Percentiles rank a stretch among this genome's conserved stretches.
Evolutionary conservation across 140 eudicot species (phyloP).

Genomic region (Stevia rebaudiana): DNA sequence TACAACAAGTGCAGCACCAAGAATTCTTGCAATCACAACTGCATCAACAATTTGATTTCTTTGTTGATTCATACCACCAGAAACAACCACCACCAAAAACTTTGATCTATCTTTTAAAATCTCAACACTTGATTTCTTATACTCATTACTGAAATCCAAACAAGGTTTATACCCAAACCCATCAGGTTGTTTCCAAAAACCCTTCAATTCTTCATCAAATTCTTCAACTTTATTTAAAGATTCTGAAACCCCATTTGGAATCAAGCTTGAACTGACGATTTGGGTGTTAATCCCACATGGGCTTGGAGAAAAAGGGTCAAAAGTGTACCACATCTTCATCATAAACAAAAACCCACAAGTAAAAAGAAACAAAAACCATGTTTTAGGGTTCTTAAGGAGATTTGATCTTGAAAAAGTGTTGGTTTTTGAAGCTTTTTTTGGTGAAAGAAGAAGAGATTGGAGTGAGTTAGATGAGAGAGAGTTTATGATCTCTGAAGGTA

Average conservation of each 20-base stretch:
- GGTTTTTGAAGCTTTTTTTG: slow-evolving; percentile 50
- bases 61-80: slow-evolving; percentile 98
- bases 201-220: slow-evolving; percentile 30
- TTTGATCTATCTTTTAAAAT: slow-evolving; percentile 54
- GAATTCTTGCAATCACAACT: slow-evolving; percentile 96
- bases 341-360: slow-evolving; percentile 40
- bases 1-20: slow-evolving; percentile 94
- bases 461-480: slow-evolving; percentile 77
- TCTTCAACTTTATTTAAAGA: slow-evolving; percentile 22
- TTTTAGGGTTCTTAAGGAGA: slow-evolving; percentile 51
- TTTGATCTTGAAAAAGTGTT: slow-evolving; percentile 23
- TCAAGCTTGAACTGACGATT: slow-evolving; percentile 20
- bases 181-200: slow-evolving; percentile 83
- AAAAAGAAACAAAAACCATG: slow-evolving; percentile 43
- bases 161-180: slow-evolving; percentile 78
- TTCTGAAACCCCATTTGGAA: slow-evolving; percentile 35
- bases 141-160: slow-evolving; percentile 70
- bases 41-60: slow-evolving; percentile 98
- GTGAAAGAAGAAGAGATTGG: slow-evolving; percentile 67
- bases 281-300: slow-evolving; percentile 47
- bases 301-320: slow-evolving; percentile 51
- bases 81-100: slow-evolving; percentile 86
- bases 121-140: slow-evolving; percentile 36
- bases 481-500: slow-evolving; percentile 70
- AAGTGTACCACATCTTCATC: slow-evolving; percentile 48